phyloP scores from a whole-genome alignment of 495 filamentous ascomycete species.

The Penicillium dipodomyicola region DNA sequence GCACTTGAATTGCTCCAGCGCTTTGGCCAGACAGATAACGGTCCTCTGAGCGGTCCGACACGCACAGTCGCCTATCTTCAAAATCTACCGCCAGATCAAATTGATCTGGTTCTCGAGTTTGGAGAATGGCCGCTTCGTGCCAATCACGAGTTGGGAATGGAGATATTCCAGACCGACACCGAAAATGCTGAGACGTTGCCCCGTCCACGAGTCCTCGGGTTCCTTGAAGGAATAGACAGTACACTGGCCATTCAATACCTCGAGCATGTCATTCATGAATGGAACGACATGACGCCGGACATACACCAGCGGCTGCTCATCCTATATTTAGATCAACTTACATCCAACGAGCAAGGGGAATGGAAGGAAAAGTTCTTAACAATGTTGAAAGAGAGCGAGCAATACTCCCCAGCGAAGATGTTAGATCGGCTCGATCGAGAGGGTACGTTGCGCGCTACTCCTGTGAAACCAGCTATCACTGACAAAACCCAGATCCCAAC shows the following conservation, averaged over 20 bases:
- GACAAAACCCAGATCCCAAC: slow-evolving; percentile 58
- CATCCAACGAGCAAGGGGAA: slow-evolving; percentile 49
- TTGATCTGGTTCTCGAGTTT: slow-evolving; percentile 89
- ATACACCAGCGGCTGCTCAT: slow-evolving; percentile 82
- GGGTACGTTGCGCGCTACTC: slow-evolving; percentile 48
- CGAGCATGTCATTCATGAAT: slow-evolving; percentile 85
- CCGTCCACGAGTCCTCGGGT: slow-evolving; percentile 68
- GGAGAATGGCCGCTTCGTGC: slow-evolving; percentile 78
- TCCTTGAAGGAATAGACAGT: slow-evolving; percentile 65
- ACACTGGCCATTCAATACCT: slow-evolving; percentile 78
- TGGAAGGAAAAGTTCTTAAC: slow-evolving; percentile 64
- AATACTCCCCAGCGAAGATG: slow-evolving; percentile 77
- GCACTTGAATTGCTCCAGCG: slow-evolving; percentile 78
- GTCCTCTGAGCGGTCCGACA: slow-evolving; percentile 58
- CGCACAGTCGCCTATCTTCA: slow-evolving; percentile 89
- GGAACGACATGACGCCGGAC: slow-evolving; percentile 78
- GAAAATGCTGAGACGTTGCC: slow-evolving; percentile 92
- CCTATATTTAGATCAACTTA: slow-evolving; percentile 63
- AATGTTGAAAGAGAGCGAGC: slow-evolving; percentile 71
- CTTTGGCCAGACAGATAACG: slow-evolving; percentile 73
- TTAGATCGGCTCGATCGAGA: slow-evolving; percentile 74
- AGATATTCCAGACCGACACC: slow-evolving; percentile 89
- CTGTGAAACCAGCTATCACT: background rate
- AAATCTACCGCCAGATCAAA: slow-evolving; percentile 78
- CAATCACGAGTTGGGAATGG: slow-evolving; percentile 81